A percentile compares a stretch with the other conserved stretches of the same genome.
Evolutionary conservation across 345 rosid genomes (phyloP).

Genomic region (Syzygium oleosum): DNA sequence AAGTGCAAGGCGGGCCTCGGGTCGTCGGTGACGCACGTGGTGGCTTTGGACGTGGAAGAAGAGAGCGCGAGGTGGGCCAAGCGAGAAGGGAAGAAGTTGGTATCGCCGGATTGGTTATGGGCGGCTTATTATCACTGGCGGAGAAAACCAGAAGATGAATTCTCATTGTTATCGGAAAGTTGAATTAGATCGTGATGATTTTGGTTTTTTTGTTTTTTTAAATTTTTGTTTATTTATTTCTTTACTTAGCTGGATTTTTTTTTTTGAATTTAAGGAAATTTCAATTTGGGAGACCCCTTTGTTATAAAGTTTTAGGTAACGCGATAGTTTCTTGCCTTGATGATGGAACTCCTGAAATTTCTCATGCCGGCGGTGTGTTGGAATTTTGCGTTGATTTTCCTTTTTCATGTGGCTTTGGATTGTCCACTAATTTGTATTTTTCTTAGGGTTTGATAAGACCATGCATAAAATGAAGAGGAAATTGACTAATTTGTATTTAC

Average conservation of each 20-base stretch:
- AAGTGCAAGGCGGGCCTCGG: neutral
- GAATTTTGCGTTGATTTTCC: neutral
- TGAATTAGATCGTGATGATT: neutral
- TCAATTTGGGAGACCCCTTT: neutral
- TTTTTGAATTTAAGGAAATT: neutral
- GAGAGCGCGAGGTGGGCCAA: neutral
- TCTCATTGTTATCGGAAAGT: neutral
- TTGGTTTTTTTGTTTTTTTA: neutral
- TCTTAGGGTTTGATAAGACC: neutral
- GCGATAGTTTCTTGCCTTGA: neutral
- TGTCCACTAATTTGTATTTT: neutral
- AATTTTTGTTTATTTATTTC: neutral
- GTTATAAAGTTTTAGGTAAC: neutral
- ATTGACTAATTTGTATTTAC: neutral
- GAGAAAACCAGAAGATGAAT: neutral
- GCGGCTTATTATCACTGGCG: neutral
- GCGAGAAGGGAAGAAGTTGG: neutral
- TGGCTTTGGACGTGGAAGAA: neutral
- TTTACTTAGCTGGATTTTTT: neutral
- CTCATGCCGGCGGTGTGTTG: neutral
- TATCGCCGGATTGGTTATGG: neutral
- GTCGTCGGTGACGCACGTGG: constrained; percentile 4
- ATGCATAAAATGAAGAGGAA: neutral
- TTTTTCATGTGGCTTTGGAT: neutral
- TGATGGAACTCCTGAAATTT: neutral